Percentiles rank a stretch among this genome's conserved stretches.
These are phyloP conservation scores for Narthecium ossifragum DNA, from an alignment of 106 monocot genomes.

Conservation along the genomic window DNA sequence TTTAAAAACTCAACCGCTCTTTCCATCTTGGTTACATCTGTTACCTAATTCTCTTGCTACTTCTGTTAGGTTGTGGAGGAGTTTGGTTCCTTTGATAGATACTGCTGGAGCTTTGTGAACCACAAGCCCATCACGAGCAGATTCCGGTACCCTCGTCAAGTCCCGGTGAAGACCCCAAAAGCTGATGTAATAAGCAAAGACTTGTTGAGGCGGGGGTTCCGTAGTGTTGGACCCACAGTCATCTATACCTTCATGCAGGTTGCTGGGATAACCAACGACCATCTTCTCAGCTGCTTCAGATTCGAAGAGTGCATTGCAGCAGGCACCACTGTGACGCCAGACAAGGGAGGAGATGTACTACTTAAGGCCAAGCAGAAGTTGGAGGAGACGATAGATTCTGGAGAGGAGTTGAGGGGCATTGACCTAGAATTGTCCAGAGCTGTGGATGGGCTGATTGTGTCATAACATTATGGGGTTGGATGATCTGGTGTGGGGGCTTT, in stretches of 20 bases:
- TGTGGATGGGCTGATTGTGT: slow-evolving; percentile 16
- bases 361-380: not conserved
- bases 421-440: slow-evolving; percentile 9
- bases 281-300: slow-evolving; percentile 34
- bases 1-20: too few relatives aligned
- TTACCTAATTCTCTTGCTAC: too few relatives aligned
- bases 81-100: slow-evolving; percentile 41
- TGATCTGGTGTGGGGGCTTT: not conserved
- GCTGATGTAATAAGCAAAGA: slow-evolving; percentile 43
- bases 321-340: not conserved
- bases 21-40: too few relatives aligned
- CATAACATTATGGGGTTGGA: slow-evolving; percentile 4
- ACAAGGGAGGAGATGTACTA: not conserved
- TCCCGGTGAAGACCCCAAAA: slow-evolving; percentile 36
- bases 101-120: slow-evolving; percentile 50
- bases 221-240: slow-evolving; percentile 33
- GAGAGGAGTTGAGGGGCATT: not conserved
- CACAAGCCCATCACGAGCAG: slow-evolving; percentile 30
- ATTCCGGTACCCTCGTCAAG: slow-evolving; percentile 24
- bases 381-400: not conserved
- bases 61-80: slow-evolving; percentile 46
- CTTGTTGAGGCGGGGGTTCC: slow-evolving; percentile 33
- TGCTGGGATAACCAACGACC: slow-evolving; percentile 44
- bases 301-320: slow-evolving; percentile 24
- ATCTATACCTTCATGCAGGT: slow-evolving; percentile 51